Evolutionary conservation across 768 basidiomycete species (phyloP), one percentile per base, ranked within the genome.

Genomic region (Rhodocollybia butyracea): DNA sequence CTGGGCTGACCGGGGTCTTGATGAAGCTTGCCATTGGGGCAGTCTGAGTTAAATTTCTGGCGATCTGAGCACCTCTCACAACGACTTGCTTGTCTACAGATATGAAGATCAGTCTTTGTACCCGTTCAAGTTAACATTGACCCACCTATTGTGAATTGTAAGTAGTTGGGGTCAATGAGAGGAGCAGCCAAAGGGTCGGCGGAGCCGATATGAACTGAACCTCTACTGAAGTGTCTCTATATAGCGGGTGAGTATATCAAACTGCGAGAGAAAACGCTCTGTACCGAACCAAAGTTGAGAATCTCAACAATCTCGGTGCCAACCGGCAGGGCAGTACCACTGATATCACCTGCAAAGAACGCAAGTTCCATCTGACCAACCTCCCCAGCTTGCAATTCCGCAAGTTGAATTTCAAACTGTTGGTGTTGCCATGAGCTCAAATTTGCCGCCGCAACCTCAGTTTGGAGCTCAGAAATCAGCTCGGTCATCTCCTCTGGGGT

Each of bases 121-220:
- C 12, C 13, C 3, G 22, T 15, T 22, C 1, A 40, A 11, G 40
- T 6, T 5, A 13, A 6, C 7, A 51, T 22, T 10, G 5, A 17
- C 45, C 50, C 55, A 65, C 66, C 67, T 53, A 64, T 59, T 26
- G 63, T 59, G 38, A 62, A 59, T 36, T 64, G 64, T 45, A 65
- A 61, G 41, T 61, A 64, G 39, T 60, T 59, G 22, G 66, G 68
- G 43, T 69, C 65, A 26, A 66, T 60, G 29, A 41, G 54, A 6
- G 64, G 60, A 17, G 58, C 41, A 13, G 47, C 47, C n/a, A 40
- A 21, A n/a, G 65, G 65, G 39, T 70, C 62, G 4, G 54, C 40
- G 7, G 61, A 58, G 4, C 27, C 54, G 29, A 57, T 55, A 41
- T 64, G 63, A 43, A 53, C 51, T 31, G 51, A 53, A 15, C 51